Evolutionary conservation across 2,329 filamentous ascomycete genomes (phyloP).

Genomic region (Myriosclerotinia scirpicola): DNA sequence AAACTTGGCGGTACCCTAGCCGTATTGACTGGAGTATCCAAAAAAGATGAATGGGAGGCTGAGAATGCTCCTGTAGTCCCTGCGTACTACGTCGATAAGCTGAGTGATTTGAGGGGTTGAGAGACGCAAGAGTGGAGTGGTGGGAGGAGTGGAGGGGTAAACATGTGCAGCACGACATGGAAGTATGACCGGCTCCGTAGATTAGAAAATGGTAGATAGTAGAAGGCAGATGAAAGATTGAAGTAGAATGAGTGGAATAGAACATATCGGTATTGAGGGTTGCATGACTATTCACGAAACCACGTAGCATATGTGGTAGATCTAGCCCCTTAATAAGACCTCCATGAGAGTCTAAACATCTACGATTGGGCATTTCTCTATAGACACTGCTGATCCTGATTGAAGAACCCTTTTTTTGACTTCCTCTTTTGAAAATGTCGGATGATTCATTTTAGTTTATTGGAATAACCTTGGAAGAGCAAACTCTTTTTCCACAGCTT

Average conservation of each 20-base stretch:
- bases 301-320: constrained; percentile 8
- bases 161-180: not conserved
- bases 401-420: not conserved
- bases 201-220: not conserved
- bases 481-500: too few relatives aligned
- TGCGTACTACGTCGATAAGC: constrained; percentile 76
- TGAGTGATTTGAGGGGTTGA: constrained; percentile 68
- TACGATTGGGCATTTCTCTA: not conserved
- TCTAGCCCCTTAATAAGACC: constrained; percentile 1
- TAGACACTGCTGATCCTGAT: not conserved
- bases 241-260: constrained; percentile 4
- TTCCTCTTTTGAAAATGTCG: not conserved
- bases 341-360: not conserved
- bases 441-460: not conserved
- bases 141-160: not conserved
- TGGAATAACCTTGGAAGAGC: too few relatives aligned
- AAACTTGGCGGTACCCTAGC: constrained; percentile 86
- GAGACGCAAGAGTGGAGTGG: not conserved
- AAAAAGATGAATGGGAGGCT: constrained; percentile 79
- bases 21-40: constrained; percentile 85
- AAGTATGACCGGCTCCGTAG: constrained; percentile 1
- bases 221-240: not conserved
- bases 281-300: not conserved
- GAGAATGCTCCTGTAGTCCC: constrained; percentile 69
- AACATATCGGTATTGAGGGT: not conserved